phyloP scores from a whole-genome alignment of 257 asterid genomes.

The Osmanthus fragrans region DNA sequence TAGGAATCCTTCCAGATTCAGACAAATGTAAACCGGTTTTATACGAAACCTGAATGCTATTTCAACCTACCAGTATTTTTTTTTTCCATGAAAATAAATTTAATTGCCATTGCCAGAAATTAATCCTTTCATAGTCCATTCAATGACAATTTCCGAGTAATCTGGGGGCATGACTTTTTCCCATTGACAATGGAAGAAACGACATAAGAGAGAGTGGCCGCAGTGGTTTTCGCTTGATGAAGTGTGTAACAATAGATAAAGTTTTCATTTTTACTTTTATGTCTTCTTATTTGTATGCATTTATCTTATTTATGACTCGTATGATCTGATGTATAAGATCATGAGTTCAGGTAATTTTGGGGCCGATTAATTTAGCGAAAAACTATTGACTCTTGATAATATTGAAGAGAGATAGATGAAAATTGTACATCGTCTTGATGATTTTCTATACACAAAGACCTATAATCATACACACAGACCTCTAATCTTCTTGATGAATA shows the following conservation, averaged over 20 bases:
- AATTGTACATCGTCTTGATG: too few relatives aligned
- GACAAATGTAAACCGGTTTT: neutral
- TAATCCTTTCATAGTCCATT: neutral
- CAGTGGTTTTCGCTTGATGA: too few relatives aligned
- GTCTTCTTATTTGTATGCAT: too few relatives aligned
- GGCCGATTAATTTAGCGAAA: neutral
- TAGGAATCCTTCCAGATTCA: neutral
- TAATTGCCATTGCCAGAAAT: neutral
- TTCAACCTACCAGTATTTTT: neutral
- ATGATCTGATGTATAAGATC: neutral
- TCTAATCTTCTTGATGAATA: too few relatives aligned
- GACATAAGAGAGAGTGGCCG: too few relatives aligned
- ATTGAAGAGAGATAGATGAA: neutral
- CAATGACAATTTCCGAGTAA: neutral
- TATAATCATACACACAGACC: too few relatives aligned
- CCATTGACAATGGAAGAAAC: too few relatives aligned
- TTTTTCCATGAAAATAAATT: neutral
- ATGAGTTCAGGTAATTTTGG: neutral
- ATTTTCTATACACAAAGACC: too few relatives aligned
- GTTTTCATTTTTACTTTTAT: too few relatives aligned
- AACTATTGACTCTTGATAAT: neutral
- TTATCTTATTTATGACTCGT: neutral
- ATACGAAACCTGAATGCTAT: neutral
- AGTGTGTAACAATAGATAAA: too few relatives aligned
- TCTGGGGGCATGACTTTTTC: too few relatives aligned